A percentile compares a stretch with the other conserved stretches of the same genome.
phyloP scores from a whole-genome alignment of 2,329 filamentous ascomycete species.

The Ustulina deusta region DNA sequence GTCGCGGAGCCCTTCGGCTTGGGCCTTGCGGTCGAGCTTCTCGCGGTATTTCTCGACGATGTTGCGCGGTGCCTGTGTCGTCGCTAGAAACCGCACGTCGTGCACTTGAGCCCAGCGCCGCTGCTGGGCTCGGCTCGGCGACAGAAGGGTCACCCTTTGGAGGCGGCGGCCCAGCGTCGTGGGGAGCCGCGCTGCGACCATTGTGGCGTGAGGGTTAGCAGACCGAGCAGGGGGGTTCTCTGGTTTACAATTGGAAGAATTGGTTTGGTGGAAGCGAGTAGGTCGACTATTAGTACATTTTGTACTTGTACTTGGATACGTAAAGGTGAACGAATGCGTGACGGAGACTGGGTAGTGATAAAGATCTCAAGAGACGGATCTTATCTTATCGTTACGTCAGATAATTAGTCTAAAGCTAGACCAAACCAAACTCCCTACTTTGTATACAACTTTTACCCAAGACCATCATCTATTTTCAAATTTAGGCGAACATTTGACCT shows the following conservation, averaged over 20 bases:
- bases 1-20: slow-evolving; percentile 75
- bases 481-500: too few relatives aligned
- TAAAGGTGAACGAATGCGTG: neutral
- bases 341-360: neutral
- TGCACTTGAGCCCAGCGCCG: slow-evolving; percentile 91
- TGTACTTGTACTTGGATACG: neutral
- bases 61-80: slow-evolving; percentile 74
- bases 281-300: neutral
- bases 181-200: slow-evolving; percentile 35
- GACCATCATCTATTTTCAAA: too few relatives aligned
- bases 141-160: slow-evolving; percentile 29
- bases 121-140: slow-evolving; percentile 61
- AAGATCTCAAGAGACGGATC: neutral
- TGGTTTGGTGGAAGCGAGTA: neutral
- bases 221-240: neutral
- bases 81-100: slow-evolving; percentile 89
- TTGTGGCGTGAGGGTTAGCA: slow-evolving; percentile 8
- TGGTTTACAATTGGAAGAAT: neutral
- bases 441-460: too few relatives aligned
- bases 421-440: neutral
- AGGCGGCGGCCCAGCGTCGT: slow-evolving; percentile 39
- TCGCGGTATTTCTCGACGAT: slow-evolving; percentile 87
- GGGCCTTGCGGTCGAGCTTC: slow-evolving; percentile 86
- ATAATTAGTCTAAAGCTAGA: neutral
- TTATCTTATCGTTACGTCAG: slow-evolving; percentile 33